Evolutionary conservation across 1,284 basidiomycete genomes (phyloP), one percentile per base, ranked within the genome.

Genomic region (Pseudomicrostroma phylloplanum): DNA sequence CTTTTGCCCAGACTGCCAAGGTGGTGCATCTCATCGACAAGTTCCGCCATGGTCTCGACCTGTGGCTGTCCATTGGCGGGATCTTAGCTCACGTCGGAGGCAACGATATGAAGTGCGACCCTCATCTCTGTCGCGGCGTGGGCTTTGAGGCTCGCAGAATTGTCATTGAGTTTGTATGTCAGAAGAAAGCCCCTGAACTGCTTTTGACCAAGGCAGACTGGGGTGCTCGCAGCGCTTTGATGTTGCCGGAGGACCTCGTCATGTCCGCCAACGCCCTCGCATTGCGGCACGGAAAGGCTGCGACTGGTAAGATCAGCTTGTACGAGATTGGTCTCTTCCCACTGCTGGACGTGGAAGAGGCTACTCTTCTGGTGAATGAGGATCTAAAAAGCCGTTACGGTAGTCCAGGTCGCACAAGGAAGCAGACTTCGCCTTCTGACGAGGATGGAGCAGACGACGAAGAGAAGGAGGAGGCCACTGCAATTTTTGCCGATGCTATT

Each of bases 281-380:
- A 8, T 46, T 42, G 8, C 57, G 71, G n/a, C 64, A 72, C 19
- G 66, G 69, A 15, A 66, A 62, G 9, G 61, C 68, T 7, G 67
- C 65, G n/a, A 26, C 64, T 13, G 65, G 59, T 15, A 67, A 67
- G 42, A 46, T 72, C 48, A 65, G 59, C 11, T 36, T 70, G 36
- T 67, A 67, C 8, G 78, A 81, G 48, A 58, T 73, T 11, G 71
- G 71, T 30, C 36, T 81, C 53, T 77, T 80, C 39, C 79, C 79
- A 0, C 69, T 80, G 49, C 73, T 79, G 30, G 79, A 80, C 36
- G 78, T 77, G 1, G 66, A 69, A 4, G 64, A 70, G 40, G 73
- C 74, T 1, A 67, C 66, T 1, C 70, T 71, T 56, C 64, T 71
- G 19, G 59, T 69, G 21, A 70, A 68, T 9, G 67, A 66, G 6